phyloP scores from a whole-genome alignment of 1,284 basidiomycete genomes.

The Anthracocystis panici-leucophaei region DNA sequence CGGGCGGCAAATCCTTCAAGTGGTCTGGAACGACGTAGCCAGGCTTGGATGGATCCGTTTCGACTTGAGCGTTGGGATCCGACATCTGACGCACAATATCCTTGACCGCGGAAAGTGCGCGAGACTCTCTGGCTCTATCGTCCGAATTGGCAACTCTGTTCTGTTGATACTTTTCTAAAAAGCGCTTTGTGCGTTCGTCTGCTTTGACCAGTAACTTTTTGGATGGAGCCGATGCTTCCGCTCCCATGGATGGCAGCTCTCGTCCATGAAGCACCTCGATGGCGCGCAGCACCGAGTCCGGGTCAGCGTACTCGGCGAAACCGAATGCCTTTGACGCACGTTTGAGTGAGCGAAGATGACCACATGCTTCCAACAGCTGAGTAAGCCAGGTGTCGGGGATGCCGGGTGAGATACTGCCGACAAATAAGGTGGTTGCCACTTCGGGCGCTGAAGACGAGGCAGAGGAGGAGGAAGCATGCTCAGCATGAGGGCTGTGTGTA shows the following conservation, averaged over 20 bases:
- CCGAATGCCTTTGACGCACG: constrained; percentile 93
- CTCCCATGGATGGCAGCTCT: constrained; percentile 74
- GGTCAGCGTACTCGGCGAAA: constrained; percentile 90
- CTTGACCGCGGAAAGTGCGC: constrained; percentile 74
- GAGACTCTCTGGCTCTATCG: constrained; percentile 55
- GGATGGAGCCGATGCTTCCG: constrained; percentile 40
- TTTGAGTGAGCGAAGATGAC: constrained; percentile 86
- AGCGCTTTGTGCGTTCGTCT: constrained; percentile 89
- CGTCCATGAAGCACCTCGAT: constrained; percentile 83
- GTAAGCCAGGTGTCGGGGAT: constrained; percentile 83
- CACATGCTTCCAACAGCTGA: constrained; percentile 86
- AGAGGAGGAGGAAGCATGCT: constrained; percentile 16
- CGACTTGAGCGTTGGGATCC: constrained; percentile 76
- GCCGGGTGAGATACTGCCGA: constrained; percentile 94
- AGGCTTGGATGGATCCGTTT: constrained; percentile 40
- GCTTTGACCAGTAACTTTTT: constrained; percentile 84
- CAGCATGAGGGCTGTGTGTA: constrained; percentile 15
- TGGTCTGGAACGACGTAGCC: constrained; percentile 85
- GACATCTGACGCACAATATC: constrained; percentile 66
- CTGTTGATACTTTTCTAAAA: constrained; percentile 84
- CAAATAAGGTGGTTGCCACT: constrained; percentile 78
- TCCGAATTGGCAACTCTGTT: constrained; percentile 82
- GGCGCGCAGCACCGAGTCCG: constrained; percentile 85
- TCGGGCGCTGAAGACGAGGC: constrained; percentile 24
- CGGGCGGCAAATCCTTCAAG: constrained; percentile 91